Base-by-base conservation (phyloP, 306 rosid species). In the Dryas drummondii region DNA sequence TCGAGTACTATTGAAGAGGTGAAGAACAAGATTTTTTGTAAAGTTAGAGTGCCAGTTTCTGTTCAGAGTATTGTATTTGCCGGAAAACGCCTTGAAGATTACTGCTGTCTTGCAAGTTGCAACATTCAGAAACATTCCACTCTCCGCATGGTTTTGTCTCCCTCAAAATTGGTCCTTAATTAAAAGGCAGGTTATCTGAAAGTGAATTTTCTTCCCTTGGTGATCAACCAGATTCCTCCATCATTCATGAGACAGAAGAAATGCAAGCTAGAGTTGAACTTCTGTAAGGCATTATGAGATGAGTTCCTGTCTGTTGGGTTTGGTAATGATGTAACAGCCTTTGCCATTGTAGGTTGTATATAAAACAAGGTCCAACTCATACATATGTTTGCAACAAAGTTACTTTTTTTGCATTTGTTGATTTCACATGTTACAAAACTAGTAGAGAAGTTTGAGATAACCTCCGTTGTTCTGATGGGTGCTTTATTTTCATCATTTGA, bases 121-220 rank as follows among this genome's bases (percentile, higher is more conserved):
- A 64, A 64, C 68, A 76, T 76, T 32, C 58, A 69, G 60, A 80
- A 68, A 68, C 66, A 70, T 59, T 83, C 84, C 62, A 83, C 86
- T 66, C 76, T 83, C 48, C 81, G 54, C 15, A 61, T 59, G 76
- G 59, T 76, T 41, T 13, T 76, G 70, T 67, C 44, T 22, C 37
- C 37, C 37, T 32, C 37, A 32, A 32, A 32, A 32, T 32, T 32
- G 37, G 37, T 32, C 37, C 3, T 32, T 32, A 32, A 1, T 32
- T 32, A 2, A 32, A 32, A 1, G 37, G 37, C 37, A 32, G 37
- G 37, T 32, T 32, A 32, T 32, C 37, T 32, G 37, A 32, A 32
- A 32, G 37, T 32, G 37, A 32, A 32, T 32, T 32, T 32, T 32
- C 37, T 32, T 32, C 37, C 37, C 37, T 32, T 32, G 37, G 37